Conservation (phyloP, 495 filamentous ascomycete species). For the Podospora anserina region DNA sequence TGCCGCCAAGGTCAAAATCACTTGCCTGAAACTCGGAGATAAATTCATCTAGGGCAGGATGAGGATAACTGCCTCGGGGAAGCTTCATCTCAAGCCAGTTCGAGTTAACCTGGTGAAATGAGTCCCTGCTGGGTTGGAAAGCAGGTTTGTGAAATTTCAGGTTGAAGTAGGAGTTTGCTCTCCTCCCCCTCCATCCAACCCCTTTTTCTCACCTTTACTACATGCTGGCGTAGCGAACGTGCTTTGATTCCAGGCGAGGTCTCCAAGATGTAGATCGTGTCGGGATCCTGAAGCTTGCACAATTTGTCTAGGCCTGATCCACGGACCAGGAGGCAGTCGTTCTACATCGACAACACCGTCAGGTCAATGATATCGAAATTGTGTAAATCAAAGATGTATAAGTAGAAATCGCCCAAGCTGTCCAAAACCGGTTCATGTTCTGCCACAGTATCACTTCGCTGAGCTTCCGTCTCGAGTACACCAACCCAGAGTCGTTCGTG, state of each 20-base stretch:
- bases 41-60: not conserved
- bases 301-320: not conserved
- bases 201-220: not conserved
- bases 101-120: too few species aligned
- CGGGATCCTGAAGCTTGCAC: not conserved
- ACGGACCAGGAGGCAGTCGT: not conserved
- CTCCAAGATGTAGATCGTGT: not conserved
- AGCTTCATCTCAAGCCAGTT: not conserved
- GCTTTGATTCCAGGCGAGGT: not conserved
- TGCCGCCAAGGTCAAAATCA: not conserved
- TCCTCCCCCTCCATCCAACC: not conserved
- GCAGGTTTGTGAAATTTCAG: not conserved
- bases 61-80: not conserved
- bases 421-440: not conserved
- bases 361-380: too few species aligned
- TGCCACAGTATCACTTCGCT: not conserved
- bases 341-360: not conserved
- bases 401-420: not conserved
- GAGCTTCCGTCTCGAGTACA: not conserved
- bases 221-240: not conserved
- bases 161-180: constrained; percentile 1
- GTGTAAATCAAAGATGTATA: too few species aligned
- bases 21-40: not conserved
- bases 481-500: not conserved
- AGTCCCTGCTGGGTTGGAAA: not conserved